Evolutionary conservation across 148 eudicot genomes (phyloP), one percentile per base, ranked within the genome.

Genomic region (Persicaria tinctoria): DNA sequence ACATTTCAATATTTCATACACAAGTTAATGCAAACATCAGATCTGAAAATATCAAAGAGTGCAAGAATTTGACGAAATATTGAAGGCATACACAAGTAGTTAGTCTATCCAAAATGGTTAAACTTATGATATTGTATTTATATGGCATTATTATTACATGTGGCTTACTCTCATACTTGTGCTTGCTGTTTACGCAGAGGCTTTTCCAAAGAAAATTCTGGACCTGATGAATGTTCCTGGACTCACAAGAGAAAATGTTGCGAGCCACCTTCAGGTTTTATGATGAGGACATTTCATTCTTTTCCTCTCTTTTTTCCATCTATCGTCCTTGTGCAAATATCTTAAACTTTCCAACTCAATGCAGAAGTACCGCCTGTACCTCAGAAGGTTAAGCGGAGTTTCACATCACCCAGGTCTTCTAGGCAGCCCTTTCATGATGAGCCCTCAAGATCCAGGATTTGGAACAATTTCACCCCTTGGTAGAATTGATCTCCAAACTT

Each of bases 141-240:
- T 55, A 55, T 55, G 18, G 59, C 17, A 55, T 55, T 55, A 13
- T 4, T 14, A 55, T n/a, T 55, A 55, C 18, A 5, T 55, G 23
- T 18, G 66, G 41, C 66, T 59, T 59, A 17, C 0, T 56, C 47
- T 41, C 10, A 41, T 66, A 66, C 9, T 5, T 12, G 46, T 44
- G 17, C 9, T 66, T 66, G 3, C 17, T 66, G 18, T 75, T 45
- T 82, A 55, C 81, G 50, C 90, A 95, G 99, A 92, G 83, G 99
- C 99, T 85, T 96, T 95, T 76, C 99, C 99, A 6, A 95, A 95
- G 91, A 95, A 90, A 74, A 95, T 95, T 75, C 81, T 95, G 82
- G 99, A 95, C 81, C 80, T 90, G 84, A 95, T 95, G 99, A 95
- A 92, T 80, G 97, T 95, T 49, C 96, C 97, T 68, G 97, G 97